Base-by-base conservation (phyloP, 805 yeast species). In the Peterozyma xylosa region DNA sequence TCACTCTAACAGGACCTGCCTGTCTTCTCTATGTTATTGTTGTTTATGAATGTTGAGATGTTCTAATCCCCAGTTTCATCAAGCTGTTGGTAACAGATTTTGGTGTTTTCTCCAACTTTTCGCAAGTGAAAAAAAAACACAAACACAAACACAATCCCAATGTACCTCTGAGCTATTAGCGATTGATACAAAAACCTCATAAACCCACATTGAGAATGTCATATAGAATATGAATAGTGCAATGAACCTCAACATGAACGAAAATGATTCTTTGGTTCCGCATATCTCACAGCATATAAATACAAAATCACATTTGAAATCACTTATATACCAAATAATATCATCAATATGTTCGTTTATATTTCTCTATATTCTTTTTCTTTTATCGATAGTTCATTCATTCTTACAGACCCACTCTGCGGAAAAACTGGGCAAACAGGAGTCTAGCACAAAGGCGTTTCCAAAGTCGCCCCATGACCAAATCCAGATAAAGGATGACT, bases 401-500 rank as follows among this genome's bases (percentile, higher is more conserved):
- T 4, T 21, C 27, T 21, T 7, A 21, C 27, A 21, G 27, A 21
- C 27, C 27, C 27, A 21, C 27, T 21, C 27, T 21, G 27, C 27
- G 27, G 27, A 21, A 7, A 21, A 21, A 7, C 7, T 7, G 7
- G 27, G 7, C 7, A 21, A 21, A 21, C 27, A 21, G 7, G 27
- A 21, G 27, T 4, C 27, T 7, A 21, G 27, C 27, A 21, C 27
- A 21, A 21, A 32, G 15, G 34, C 34, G 15, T 32, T 13, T 32
- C 34, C 34, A 32, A 11, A 32, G 13, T 13, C 34, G 9, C 13
- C 14, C 9, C 13, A 13, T 13, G 15, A 32, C 9, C 13, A 40
- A 13, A 11, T 44, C 5, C 27, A 42, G 37, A 38, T 37, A 21
- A 66, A 66, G 11, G 71, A 78, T 17, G 81, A 82, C 48, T 63